Evolutionary conservation across 805 yeast species (phyloP), one percentile per base, ranked within the genome.

Genomic region (Starmerella roubikii): DNA sequence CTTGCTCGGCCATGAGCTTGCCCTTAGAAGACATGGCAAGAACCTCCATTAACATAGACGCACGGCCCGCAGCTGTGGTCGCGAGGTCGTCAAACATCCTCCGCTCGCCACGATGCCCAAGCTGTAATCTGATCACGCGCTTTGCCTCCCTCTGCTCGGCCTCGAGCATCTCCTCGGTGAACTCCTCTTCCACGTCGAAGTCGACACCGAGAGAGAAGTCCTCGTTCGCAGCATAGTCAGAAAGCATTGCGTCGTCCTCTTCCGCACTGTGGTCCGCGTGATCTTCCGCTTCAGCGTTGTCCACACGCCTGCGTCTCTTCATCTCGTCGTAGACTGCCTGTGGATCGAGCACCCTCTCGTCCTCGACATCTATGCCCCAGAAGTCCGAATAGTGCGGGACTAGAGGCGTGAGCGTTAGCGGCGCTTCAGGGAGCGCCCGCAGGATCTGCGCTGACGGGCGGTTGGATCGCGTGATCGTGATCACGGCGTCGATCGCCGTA

Each of bases 21-120:
- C 48, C 48, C 23, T 30, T 27, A 8, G 44, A 42, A 3, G 48
- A 46, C n/a, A 39, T 34, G 1, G 8, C 28, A 19, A 47, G 40
- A 26, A 47, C 38, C 28, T 47, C 51, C 42, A 47, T 27, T 8
- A 47, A 37, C 27, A 37, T 39, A 30, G 42, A 32, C n/a, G 51
- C 47, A 11, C 44, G 42, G 18, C 34, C 31, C 13, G 20, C n/a
- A 5, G 39, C 29, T 16, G 36, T 24, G 6, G 26, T 24, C 3
- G 47, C 45, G 11, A 47, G 32, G 5, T 34, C 41, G 19, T 37
- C 41, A 29, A 47, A 39, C 20, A 15, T 21, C 12, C 18, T 39
- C 1, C 18, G 10, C 17, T 38, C 32, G 13, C 43, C 45, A 4
- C 31, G 30, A 22, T 18, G 19, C 17, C 26, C 22, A 5, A 47